Percentiles rank a stretch among this genome's conserved stretches.
Conservation (phyloP, 257 asterid genomes). For the Fraxinus quadrangulata region DNA sequence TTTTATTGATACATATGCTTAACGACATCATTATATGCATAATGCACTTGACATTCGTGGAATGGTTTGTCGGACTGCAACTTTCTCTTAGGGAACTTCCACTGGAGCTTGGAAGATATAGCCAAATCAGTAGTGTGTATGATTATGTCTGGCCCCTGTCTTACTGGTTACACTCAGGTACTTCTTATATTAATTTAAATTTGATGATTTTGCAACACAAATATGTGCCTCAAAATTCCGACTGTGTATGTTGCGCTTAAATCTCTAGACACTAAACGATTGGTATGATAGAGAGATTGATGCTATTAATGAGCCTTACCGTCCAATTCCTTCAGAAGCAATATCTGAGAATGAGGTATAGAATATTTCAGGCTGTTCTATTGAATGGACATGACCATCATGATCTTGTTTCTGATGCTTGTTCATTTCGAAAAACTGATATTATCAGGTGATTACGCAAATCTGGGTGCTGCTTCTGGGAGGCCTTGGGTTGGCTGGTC, state of each 20-base stretch:
- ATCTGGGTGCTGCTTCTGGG: conserved; percentile 91
- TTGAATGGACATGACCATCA: conserved; percentile 12
- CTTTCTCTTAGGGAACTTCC: conserved; percentile 66
- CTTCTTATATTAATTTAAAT: conserved; percentile 8
- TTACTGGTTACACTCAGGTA: conserved; percentile 98
- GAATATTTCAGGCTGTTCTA: conserved; percentile 22
- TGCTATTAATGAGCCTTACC: conserved; percentile 95
- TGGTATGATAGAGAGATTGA: conserved; percentile 97
- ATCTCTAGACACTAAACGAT: conserved; percentile 76
- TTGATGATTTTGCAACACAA: conserved; percentile 22
- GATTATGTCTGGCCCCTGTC: conserved; percentile 96
- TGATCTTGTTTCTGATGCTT: neutral
- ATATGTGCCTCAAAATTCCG: conserved; percentile 23
- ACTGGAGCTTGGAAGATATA: conserved; percentile 83
- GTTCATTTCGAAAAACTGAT: conserved; percentile 24
- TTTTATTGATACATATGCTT: conserved; percentile 20
- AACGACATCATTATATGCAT: neutral
- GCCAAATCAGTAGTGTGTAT: conserved; percentile 84
- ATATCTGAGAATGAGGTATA: conserved; percentile 76
- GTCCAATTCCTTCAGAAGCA: conserved; percentile 94
- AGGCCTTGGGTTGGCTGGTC: conserved; percentile 87
- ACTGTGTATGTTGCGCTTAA: conserved; percentile 20
- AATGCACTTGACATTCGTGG: neutral
- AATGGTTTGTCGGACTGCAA: neutral
- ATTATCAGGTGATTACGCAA: conserved; percentile 86